Base-by-base conservation (phyloP, 2,329 filamentous ascomycete genomes). In the Colletotrichum viniferum region DNA sequence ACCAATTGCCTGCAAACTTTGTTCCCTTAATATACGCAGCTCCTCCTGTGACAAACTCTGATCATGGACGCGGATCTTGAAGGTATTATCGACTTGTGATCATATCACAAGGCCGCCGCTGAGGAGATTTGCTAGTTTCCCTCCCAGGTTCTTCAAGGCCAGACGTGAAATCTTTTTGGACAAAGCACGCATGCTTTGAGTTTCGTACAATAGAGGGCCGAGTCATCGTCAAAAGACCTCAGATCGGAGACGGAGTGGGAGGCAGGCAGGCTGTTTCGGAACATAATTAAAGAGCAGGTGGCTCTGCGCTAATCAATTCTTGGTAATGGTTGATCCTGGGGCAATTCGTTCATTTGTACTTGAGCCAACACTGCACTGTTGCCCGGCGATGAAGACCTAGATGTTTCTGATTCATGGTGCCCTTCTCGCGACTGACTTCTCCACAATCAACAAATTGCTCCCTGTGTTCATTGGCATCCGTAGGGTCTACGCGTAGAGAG, bases 371-470 rank as follows among this genome's bases (percentile, higher is more conserved):
- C n/a, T n/a, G 43, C 36, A 18, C 36, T 4, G 4, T 21, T 21
- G 3, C n/a, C 10, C 9, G n/a, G 4, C n/a, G 10, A 52, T 21
- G 43, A 21, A 13, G 43, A 21, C 2, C 4, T 2, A 21, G 43
- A 21, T 13, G n/a, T 21, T 21, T 52, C 6, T 52, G 6, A 13
- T 21, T 52, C 10, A 52, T 52, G 43, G n/a, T 4, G n/a, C 5
- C 4, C 43, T 48, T 4, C n/a, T 48, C 10, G 43, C 43, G 18
- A 2, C 38, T 6, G 18, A n/a, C 1, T n/a, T 48, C 3, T 12
- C 1, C 2, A n/a, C 43, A 4, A 13, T n/a, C 10, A 21, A 12
- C n/a, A 48, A 4, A 21, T 0, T 21, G 10, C n/a, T n/a, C n/a
- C n/a, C n/a, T n/a, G n/a, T n/a, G n/a, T n/a, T n/a, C n/a, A n/a